phyloP scores from a whole-genome alignment of 1,139 yeast genomes.

The Suhomyces atakaporum region DNA sequence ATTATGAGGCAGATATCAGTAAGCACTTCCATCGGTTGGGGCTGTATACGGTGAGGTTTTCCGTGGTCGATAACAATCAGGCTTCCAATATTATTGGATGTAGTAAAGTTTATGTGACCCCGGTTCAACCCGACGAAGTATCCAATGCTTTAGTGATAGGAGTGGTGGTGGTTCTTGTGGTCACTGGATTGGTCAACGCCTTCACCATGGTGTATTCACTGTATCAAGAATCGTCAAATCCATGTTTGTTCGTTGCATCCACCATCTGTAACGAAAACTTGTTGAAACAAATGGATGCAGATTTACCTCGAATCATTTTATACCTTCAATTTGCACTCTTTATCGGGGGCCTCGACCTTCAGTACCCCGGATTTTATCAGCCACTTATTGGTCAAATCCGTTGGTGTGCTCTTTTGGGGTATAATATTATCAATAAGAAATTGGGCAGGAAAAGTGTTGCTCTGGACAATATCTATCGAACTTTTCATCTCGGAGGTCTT shows the following conservation, averaged over 20 bases:
- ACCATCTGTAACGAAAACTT: conserved; percentile 62
- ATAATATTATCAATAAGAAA: conserved; percentile 18
- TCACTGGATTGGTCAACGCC: conserved; percentile 44
- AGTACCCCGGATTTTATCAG: conserved; percentile 66
- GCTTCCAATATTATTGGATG: conserved; percentile 49
- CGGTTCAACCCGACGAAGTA: conserved; percentile 38
- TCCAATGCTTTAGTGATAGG: conserved; percentile 40
- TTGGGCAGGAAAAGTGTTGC: conserved; percentile 7
- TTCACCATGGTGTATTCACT: conserved; percentile 53
- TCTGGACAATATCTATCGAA: conserved; percentile 38
- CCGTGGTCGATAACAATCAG: conserved; percentile 41
- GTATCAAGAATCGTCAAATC: conserved; percentile 63
- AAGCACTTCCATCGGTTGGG: conserved; percentile 41
- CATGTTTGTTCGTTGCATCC: conserved; percentile 58
- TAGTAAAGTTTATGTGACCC: conserved; percentile 50
- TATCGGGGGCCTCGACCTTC: conserved; percentile 54
- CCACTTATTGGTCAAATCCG: conserved; percentile 48
- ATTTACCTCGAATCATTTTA: conserved; percentile 47
- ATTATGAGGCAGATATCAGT: conserved; percentile 40
- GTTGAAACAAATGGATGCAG: conserved; percentile 59
- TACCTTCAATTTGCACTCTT: conserved; percentile 63
- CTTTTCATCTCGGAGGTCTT: conserved; percentile 37
- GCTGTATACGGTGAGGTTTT: conserved; percentile 41
- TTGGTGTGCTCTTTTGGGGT: conserved; percentile 43
- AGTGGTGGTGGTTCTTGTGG: conserved; percentile 42